Conservation (phyloP, 495 filamentous ascomycete genomes). For the Penicillium pancosmium region DNA sequence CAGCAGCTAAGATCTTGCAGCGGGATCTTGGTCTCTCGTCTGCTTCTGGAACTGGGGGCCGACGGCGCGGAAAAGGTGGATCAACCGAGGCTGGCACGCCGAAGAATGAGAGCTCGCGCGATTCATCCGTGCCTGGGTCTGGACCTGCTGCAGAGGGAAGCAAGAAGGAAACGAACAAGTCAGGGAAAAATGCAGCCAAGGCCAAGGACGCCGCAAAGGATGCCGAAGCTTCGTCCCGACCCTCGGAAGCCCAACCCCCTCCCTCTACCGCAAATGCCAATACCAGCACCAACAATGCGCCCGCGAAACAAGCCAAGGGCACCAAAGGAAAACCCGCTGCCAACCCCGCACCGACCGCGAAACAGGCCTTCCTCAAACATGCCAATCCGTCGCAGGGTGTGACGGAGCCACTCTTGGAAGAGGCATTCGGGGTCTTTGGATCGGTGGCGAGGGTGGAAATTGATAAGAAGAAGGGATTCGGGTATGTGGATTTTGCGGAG, state of each 20-base stretch:
- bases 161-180: constrained; percentile 38
- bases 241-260: constrained; percentile 29
- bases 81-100: constrained; percentile 28
- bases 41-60: constrained; percentile 27
- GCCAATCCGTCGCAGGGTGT: constrained; percentile 91
- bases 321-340: constrained; percentile 36
- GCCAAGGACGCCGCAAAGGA: constrained; percentile 30
- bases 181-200: constrained; percentile 19
- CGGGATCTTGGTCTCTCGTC: constrained; percentile 84
- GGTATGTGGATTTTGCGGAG: constrained; percentile 82
- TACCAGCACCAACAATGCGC: constrained; percentile 30
- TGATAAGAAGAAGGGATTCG: constrained; percentile 90
- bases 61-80: constrained; percentile 45
- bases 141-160: constrained; percentile 30
- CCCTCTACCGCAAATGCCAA: constrained; percentile 25
- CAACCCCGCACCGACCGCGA: constrained; percentile 55
- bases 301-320: constrained; percentile 36
- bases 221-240: constrained; percentile 29
- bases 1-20: constrained; percentile 83
- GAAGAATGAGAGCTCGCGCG: constrained; percentile 30
- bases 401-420: constrained; percentile 73
- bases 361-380: constrained; percentile 90
- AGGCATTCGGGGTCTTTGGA: constrained; percentile 72
- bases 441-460: constrained; percentile 78
- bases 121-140: constrained; percentile 25